Evolutionary conservation across 2,329 filamentous ascomycete species (phyloP).

Genomic region (Aureobasidium sp.): DNA sequence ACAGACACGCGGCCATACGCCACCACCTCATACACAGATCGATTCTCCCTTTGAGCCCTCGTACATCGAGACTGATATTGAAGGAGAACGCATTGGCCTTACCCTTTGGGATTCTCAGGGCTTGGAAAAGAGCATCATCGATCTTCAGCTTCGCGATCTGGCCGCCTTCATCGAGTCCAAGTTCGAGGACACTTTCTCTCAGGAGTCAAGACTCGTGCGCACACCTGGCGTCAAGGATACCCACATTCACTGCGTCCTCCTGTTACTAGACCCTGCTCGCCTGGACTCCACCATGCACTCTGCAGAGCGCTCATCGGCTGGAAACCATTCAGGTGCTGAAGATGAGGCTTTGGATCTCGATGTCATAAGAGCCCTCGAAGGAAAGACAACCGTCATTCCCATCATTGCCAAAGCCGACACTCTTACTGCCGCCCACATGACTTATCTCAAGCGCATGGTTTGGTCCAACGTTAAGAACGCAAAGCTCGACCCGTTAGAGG

Average conservation of each 20-base stretch:
- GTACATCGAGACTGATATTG: conserved; percentile 91
- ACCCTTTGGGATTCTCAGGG: conserved; percentile 97
- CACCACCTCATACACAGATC: background rate
- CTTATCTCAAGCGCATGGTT: conserved; percentile 80
- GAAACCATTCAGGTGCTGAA: conserved; percentile 35
- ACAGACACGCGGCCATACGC: conserved; percentile 35
- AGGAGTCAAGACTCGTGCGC: conserved; percentile 95
- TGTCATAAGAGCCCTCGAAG: conserved; percentile 77
- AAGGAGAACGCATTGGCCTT: conserved; percentile 81
- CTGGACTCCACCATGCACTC: conserved; percentile 73
- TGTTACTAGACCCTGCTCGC: conserved; percentile 79
- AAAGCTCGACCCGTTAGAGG: conserved; percentile 80
- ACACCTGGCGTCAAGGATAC: conserved; percentile 91
- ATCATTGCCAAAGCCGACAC: conserved; percentile 96
- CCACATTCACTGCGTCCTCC: conserved; percentile 92
- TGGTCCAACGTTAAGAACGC: conserved; percentile 81
- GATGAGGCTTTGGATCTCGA: conserved; percentile 89
- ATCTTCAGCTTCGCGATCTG: conserved; percentile 88
- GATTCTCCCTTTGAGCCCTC: conserved; percentile 66
- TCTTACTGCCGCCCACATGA: conserved; percentile 92
- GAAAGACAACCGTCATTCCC: conserved; percentile 91
- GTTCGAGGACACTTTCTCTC: conserved; percentile 93
- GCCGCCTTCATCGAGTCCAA: conserved; percentile 91
- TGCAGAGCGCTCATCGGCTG: background rate
- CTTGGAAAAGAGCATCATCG: conserved; percentile 88